These are phyloP conservation scores for Conticribra guillardii DNA, from an alignment of 108 stramenopile species.

Conservation along the genomic window DNA sequence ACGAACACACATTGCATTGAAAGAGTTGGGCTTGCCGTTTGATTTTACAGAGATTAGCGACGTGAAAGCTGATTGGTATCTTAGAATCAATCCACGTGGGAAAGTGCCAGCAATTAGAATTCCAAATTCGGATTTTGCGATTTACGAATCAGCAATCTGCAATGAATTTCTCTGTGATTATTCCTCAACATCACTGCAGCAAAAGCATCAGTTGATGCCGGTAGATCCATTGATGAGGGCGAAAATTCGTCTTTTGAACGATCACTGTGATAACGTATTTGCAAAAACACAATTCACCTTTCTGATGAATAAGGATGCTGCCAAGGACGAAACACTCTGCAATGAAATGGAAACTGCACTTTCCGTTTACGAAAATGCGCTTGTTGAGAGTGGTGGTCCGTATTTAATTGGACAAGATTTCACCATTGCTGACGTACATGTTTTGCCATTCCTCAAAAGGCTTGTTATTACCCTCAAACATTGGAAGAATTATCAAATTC, in stretches of 20 bases:
- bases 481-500: constrained; percentile 53
- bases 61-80: constrained; percentile 49
- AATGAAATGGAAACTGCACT: constrained; percentile 47
- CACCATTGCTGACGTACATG: constrained; percentile 50
- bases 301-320: constrained; percentile 53
- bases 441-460: constrained; percentile 54
- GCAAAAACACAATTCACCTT: constrained; percentile 46
- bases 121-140: constrained; percentile 30
- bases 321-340: constrained; percentile 20
- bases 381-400: constrained; percentile 32
- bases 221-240: constrained; percentile 36
- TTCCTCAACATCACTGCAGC: constrained; percentile 22
- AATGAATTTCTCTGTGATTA: constrained; percentile 58
- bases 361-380: constrained; percentile 22
- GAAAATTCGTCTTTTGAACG: constrained; percentile 49
- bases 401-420: constrained; percentile 50
- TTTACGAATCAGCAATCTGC: constrained; percentile 58
- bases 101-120: constrained; percentile 54
- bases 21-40: constrained; percentile 52
- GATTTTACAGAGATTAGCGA: constrained; percentile 40
- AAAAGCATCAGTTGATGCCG: constrained; percentile 33
- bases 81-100: constrained; percentile 56
- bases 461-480: constrained; percentile 39
- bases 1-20: constrained; percentile 47
- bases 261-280: constrained; percentile 51